Base-by-base conservation (phyloP, 1,284 basidiomycete species). In the Anthracocystis walkeri region DNA sequence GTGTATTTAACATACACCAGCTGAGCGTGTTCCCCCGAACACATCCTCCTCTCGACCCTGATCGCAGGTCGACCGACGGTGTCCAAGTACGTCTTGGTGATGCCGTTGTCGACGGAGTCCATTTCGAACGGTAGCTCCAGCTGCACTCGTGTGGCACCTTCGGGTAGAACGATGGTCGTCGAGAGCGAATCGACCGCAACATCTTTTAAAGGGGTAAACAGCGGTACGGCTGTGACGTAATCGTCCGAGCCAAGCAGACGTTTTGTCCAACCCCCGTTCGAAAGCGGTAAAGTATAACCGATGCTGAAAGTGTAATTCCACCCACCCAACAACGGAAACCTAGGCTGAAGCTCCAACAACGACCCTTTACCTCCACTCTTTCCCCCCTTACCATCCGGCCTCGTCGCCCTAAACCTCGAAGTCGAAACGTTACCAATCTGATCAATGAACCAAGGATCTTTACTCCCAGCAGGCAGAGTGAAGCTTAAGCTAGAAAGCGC, bases 241-340 rank as follows among this genome's bases (percentile, higher is more conserved):
- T 65, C 71, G 58, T 60, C 45, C 2, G 51, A 49, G 10, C 35
- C n/a, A 0, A 16, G 4, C 3, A 69, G 4, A 12, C 77, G 92
- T 89, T 82, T 89, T 91, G 69, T 88, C 89, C 40, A 89, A 5
- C 79, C 79, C 2, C 78, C 79, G 2, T 42, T 14, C 11, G 57
- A 54, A n/a, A 84, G 74, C 10, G 65, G 61, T 14, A 93, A 91
- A 81, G 98, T 94, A 89, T 92, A 99, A 3, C 97, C 97, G 12
- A 98, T 88, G 6, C 92, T 94, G 87, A 96, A 99, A 45, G 89
- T 90, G 86, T 97, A 99, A 85, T 97, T 98, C 97, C 97, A 99
- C 20, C 96, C 95, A 31, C 97, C 97, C 68, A 98, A 86, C 27
- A 99, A 82, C 8, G 97, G 97, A 85, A 95, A 99, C 41, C 97